Evolutionary conservation across 176 grass and related monocot species (phyloP).

Genomic region (Carex pumila): DNA sequence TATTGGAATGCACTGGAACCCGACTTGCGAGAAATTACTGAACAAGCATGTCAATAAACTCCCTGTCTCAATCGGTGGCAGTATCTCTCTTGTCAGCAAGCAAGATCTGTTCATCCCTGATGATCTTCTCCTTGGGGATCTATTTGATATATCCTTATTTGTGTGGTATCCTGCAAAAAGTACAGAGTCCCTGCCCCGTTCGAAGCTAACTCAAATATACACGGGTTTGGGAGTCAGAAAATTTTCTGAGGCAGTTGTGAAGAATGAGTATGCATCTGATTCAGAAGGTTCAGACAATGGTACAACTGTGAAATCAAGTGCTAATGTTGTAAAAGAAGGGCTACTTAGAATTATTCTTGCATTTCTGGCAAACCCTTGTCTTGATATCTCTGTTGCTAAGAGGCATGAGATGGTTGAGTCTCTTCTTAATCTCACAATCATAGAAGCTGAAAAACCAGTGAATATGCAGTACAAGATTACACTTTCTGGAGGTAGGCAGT

Average conservation of each 20-base stretch:
- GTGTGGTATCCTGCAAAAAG: constrained; percentile 48
- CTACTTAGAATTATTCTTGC: constrained; percentile 34
- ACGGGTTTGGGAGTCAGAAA: constrained; percentile 34
- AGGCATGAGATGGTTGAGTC: constrained; percentile 30
- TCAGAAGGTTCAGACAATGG: not conserved
- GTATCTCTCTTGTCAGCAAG: constrained; percentile 34
- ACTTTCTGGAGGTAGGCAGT: constrained; percentile 19
- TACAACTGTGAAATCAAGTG: not conserved
- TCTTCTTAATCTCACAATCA: constrained; percentile 34
- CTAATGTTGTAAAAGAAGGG: constrained; percentile 26
- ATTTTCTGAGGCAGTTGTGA: constrained; percentile 38
- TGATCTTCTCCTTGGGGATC: constrained; percentile 47
- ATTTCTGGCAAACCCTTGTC: constrained; percentile 31
- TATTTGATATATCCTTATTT: constrained; percentile 44
- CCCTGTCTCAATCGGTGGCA: constrained; percentile 20
- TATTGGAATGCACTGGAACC: constrained; percentile 33
- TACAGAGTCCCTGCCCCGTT: not conserved
- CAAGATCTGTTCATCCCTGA: constrained; percentile 54
- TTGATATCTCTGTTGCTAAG: constrained; percentile 23
- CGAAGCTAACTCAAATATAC: constrained; percentile 40
- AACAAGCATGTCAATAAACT: constrained; percentile 28
- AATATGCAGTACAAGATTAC: constrained; percentile 33
- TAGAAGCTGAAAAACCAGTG: constrained; percentile 32
- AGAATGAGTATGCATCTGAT: constrained; percentile 22
- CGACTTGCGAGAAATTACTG: constrained; percentile 13